phyloP scores from a whole-genome alignment of 441 rosid genomes.

The Euphorbia corollata region DNA sequence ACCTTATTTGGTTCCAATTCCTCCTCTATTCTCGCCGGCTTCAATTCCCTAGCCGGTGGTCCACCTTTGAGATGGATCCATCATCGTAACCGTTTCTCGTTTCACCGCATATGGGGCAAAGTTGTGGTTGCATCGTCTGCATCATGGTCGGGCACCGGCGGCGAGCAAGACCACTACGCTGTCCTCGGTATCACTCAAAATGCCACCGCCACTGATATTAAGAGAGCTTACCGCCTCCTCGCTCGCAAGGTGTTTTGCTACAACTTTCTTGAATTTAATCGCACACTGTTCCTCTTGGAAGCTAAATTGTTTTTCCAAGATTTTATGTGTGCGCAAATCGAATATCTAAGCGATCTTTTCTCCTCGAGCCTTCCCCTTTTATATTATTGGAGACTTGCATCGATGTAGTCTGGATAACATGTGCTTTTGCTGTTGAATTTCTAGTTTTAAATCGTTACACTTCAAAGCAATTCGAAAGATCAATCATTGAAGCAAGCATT shows the following conservation, averaged over 20 bases:
- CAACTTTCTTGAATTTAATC: background rate
- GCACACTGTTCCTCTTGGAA: constrained; percentile 1
- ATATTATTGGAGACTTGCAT: background rate
- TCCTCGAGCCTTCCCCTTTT: background rate
- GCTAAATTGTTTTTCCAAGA: background rate
- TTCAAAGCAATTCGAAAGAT: background rate
- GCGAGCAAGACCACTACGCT: constrained; percentile 53
- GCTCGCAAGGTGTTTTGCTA: constrained; percentile 56
- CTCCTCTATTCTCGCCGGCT: constrained; percentile 17
- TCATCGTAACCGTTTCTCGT: constrained; percentile 19
- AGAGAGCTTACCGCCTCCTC: constrained; percentile 75
- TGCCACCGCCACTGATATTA: constrained; percentile 60
- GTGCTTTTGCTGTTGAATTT: background rate
- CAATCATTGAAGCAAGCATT: background rate
- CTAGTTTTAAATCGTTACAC: background rate
- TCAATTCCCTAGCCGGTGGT: constrained; percentile 10
- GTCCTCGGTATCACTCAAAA: constrained; percentile 47
- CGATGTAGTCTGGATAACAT: background rate
- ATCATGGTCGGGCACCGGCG: constrained; percentile 29
- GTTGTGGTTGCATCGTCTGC: constrained; percentile 29
- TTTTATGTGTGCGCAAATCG: background rate
- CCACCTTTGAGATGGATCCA: constrained; percentile 21
- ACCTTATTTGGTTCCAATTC: constrained; percentile 16
- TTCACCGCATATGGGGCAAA: constrained; percentile 18
- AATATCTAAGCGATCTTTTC: background rate